Base-by-base conservation (phyloP, 495 filamentous ascomycete species). In the Diplogelasinospora grovesii region DNA sequence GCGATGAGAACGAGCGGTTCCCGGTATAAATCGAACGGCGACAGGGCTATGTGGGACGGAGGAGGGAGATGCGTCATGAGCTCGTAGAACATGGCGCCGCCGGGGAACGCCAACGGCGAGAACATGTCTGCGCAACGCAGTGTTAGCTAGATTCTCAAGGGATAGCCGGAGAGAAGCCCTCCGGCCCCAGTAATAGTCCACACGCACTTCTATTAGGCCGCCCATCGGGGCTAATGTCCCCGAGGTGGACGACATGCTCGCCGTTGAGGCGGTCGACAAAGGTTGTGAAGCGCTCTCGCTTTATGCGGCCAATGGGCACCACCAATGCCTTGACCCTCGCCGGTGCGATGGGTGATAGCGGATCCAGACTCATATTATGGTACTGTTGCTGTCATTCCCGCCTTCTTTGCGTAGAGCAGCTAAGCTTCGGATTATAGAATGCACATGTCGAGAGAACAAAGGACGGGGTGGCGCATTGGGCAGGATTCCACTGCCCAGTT, bases 71-170 rank as follows among this genome's bases (percentile, higher is more conserved):
- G 82, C 36, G 83, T 86, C 26, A 85, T 82, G 38, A 96, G 71
- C 57, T 95, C 84, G 72, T 93, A 96, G 46, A 96, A 75, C 48
- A 99, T 82, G 48, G 81, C 78, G 39, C 92, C 92, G 44, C 78
- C 78, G 7, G 90, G 90, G 59, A 94, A 97, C 2, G 87, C 88
- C 48, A 94, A 70, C 19, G 92, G 92, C 29, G 88, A 93, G 60
- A 98, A 95, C 82, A 94, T 89, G 54, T 88, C 89, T 95, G 55
- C n/a, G 49, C 45, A 34, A 37, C 22, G 45, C 24, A 32, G 39
- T 44, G 54, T 70, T 44, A 73, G 63, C 43, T 46, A 13, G 26
- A 19, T 18, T 10, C 19, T 26, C 4, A 21, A 29, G 9, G 7
- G 1, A 20, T n/a, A n/a, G n/a, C n/a, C n/a, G n/a, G n/a, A n/a